Conservation (phyloP, 148 eudicot species). For the Vaccinium macrocarpon region DNA sequence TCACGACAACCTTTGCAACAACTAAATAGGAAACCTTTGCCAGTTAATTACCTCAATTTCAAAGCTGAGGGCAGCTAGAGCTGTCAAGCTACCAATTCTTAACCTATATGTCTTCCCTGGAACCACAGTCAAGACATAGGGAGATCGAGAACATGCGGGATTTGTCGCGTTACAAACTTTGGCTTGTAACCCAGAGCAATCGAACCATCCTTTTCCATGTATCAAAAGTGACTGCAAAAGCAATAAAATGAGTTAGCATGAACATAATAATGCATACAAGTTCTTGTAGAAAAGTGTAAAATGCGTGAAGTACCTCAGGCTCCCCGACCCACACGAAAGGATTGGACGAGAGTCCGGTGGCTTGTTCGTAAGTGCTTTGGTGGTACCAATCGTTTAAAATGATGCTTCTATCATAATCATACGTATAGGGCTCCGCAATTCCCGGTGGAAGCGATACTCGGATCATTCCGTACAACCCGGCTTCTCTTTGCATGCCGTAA, state of each 20-base stretch:
- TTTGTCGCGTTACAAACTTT: constrained; percentile 39
- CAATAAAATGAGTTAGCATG: neutral
- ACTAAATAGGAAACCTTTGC: too few species aligned
- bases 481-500: constrained; percentile 75
- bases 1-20: too few species aligned
- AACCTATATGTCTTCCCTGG: constrained; percentile 76
- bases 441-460: constrained; percentile 51
- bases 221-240: constrained; percentile 63
- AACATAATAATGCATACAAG: neutral
- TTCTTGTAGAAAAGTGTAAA: neutral
- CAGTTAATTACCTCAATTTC: too few species aligned
- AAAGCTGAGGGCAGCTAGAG: too few species aligned
- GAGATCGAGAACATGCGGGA: constrained; percentile 47
- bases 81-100: constrained; percentile 56
- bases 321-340: constrained; percentile 83
- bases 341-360: constrained; percentile 46
- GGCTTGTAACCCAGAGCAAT: constrained; percentile 33
- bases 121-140: constrained; percentile 48
- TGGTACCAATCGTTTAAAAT: constrained; percentile 85
- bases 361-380: constrained; percentile 49
- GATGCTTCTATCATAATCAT: constrained; percentile 59
- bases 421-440: constrained; percentile 54
- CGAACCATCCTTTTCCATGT: constrained; percentile 64
- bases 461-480: constrained; percentile 70
- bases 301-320: constrained; percentile 56